phyloP scores from a whole-genome alignment of 495 filamentous ascomycete species.

The Trichoderma orchidacearum region DNA sequence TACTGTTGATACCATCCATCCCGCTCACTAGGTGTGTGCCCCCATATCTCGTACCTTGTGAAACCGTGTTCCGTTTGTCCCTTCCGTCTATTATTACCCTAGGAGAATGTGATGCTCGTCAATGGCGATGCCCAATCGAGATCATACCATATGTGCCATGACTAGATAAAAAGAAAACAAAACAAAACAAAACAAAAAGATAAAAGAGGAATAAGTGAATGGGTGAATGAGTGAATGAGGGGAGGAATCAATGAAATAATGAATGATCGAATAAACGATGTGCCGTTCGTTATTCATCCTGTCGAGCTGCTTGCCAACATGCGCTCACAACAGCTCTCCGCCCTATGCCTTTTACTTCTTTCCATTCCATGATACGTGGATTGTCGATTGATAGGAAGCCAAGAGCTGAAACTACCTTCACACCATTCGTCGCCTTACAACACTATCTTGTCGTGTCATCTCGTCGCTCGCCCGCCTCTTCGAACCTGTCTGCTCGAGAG shows the following conservation, averaged over 20 bases:
- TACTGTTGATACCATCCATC: slow-evolving; percentile 1
- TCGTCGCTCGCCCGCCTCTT: slow-evolving; percentile 31
- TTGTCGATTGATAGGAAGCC: not conserved
- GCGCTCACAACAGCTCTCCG: no score
- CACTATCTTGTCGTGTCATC: slow-evolving; percentile 20
- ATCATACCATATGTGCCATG: not conserved
- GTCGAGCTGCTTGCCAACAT: no score
- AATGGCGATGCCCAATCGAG: not conserved
- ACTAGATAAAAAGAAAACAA: no score
- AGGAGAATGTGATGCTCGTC: not conserved
- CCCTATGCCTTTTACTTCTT: not conserved
- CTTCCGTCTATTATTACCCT: not conserved
- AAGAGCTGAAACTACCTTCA: not conserved
- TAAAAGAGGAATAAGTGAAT: no score
- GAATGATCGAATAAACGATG: no score
- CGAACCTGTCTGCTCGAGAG: slow-evolving; percentile 13
- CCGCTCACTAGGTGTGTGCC: not conserved
- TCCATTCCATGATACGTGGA: not conserved
- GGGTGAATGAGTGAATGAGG: no score
- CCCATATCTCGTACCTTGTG: no score
- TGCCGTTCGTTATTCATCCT: no score
- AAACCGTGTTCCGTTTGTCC: not conserved
- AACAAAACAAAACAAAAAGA: no score
- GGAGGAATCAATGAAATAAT: no score
- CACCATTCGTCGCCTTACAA: not conserved